These are phyloP conservation scores for Agapanthus africanus DNA, from an alignment of 106 monocot genomes.

Conservation along the genomic window DNA sequence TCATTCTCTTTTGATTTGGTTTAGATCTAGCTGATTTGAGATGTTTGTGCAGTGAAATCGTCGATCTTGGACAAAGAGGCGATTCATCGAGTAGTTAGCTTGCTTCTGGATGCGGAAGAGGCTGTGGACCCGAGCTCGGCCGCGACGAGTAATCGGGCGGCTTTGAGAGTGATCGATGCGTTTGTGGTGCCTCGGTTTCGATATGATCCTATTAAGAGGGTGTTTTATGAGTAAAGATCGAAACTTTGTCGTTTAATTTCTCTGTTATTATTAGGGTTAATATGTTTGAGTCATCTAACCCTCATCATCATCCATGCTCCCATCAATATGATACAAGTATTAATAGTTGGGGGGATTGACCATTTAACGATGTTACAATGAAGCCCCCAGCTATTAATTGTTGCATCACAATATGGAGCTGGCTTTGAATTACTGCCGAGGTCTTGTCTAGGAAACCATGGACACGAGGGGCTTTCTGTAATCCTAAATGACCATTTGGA, in stretches of 20 bases:
- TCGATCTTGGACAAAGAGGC: constrained; percentile 63
- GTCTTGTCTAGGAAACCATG: too few relatives aligned
- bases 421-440: too few relatives aligned
- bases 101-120: constrained; percentile 59
- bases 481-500: too few relatives aligned
- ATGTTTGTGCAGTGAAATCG: constrained; percentile 37
- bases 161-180: constrained; percentile 66
- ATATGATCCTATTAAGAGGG: constrained; percentile 75
- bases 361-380: too few relatives aligned
- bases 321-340: too few relatives aligned
- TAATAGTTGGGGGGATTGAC: too few relatives aligned
- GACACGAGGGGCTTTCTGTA: too few relatives aligned
- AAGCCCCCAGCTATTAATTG: too few relatives aligned
- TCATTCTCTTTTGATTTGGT: background rate
- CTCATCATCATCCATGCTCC: too few relatives aligned
- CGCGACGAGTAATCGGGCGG: constrained; percentile 25
- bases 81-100: constrained; percentile 41
- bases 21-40: background rate
- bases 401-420: too few relatives aligned
- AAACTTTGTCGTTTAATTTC: constrained; percentile 7
- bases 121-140: constrained; percentile 41
- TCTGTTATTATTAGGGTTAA: background rate
- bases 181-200: constrained; percentile 68
- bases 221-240: constrained; percentile 75
- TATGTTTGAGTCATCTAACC: too few relatives aligned